Evolutionary conservation across 2,329 filamentous ascomycete species (phyloP), one percentile per base, ranked within the genome.

Genomic region (Thermomyces lanuginosus): DNA sequence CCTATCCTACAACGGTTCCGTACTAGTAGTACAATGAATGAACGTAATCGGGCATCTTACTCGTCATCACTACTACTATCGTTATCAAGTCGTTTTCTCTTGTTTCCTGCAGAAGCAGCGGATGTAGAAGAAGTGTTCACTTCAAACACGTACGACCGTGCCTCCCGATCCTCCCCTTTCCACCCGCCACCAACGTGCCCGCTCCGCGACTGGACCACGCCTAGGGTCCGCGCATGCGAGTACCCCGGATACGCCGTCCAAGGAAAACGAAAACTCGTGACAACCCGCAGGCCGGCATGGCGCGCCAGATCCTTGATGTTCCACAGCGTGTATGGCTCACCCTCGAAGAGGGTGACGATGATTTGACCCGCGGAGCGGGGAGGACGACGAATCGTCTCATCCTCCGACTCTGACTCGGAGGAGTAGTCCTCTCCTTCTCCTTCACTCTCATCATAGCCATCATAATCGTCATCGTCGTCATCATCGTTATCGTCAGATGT

Each of bases 251-350:
- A 61, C 18, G 55, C 56, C 28, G 43, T 35, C 56, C 60, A 58
- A 4, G 58, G 57, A 32, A 63, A 62, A 20, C 38, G 51, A 34
- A 62, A 62, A 39, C 55, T 61, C 21, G 56, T 58, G 8, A 58
- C 50, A 30, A 62, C 53, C 33, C 46, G 42, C 35, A 61, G 29
- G n/a, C 58, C 55, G 21, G 51, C 50, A 44, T 92, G 81, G 5
- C 86, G 66, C 2, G 70, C 89, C 15, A 98, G 61, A 56, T 93
- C 86, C 18, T 75, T 69, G 14, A 95, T 66, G 56, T 95, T 93
- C 89, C 89, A 98, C 1, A 93, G 65, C 2, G 82, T 86, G 50
- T 98, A 98, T 0, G 89, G 89, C 51, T 91, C 77, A 32, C 78
- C 79, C 51, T 93, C 86, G 49, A 98, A 98, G 6, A 95, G 58